Evolutionary conservation across 257 asterid genomes (phyloP).

Genomic region (Solanum appendiculatum): DNA sequence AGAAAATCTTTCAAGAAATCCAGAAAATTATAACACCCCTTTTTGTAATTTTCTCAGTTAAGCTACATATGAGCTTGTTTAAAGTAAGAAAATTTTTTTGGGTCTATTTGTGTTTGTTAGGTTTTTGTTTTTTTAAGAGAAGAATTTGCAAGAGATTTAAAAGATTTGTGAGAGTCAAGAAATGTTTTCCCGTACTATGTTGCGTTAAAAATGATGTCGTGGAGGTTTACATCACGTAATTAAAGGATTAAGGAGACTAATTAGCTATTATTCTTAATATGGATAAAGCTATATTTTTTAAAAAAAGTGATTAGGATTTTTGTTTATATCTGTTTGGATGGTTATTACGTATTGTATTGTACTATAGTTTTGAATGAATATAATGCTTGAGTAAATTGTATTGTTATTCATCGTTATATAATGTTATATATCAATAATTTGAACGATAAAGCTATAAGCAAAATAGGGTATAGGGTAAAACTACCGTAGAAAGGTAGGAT

Average conservation of each 20-base stretch:
- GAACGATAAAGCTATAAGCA: no score
- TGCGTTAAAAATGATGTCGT: slow-evolving; percentile 17
- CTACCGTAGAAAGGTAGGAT: no score
- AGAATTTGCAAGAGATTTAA: not conserved
- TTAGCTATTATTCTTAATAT: not conserved
- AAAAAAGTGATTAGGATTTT: not conserved
- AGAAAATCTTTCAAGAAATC: not conserved
- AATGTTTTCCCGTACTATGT: not conserved
- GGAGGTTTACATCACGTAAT: slow-evolving; percentile 4
- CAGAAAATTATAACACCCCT: not conserved
- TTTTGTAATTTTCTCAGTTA: not conserved
- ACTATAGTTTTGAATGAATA: no score
- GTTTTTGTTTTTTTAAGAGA: not conserved
- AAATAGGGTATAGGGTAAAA: no score
- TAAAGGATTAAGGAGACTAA: not conserved
- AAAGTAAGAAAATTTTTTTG: not conserved
- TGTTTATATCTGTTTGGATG: not conserved
- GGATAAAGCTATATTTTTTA: not conserved
- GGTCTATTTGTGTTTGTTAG: not conserved
- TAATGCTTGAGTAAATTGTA: no score
- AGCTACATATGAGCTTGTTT: not conserved
- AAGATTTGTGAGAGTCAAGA: slow-evolving; percentile 16
- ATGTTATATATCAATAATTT: no score
- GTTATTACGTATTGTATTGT: no score
- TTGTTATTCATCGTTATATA: no score